Base-by-base conservation (phyloP, 768 basidiomycete species). In the Rhizopogon salebrosus region DNA sequence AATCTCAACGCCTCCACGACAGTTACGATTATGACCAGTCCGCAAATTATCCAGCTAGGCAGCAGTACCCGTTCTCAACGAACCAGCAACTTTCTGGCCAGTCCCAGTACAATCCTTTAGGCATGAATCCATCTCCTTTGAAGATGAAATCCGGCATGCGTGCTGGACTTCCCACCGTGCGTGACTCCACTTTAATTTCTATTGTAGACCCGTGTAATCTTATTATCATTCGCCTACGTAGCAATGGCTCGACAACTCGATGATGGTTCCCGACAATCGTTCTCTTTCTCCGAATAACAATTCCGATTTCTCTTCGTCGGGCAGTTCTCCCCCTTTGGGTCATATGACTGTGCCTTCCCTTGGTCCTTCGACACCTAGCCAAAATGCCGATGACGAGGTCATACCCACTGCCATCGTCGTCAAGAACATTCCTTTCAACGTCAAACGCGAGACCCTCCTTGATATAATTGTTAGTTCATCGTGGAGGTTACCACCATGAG, bases 371-470 rank as follows among this genome's bases (percentile, higher is more conserved):
- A 78, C 82, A 11, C 78, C 83, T 43, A 72, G 70, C 54, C 75
- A 72, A 64, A 79, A 72, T 54, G 62, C 68, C 39, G 90, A 92
- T 61, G 93, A 97, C 71, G 94, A 97, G 69, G 80, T 97, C 69
- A 98, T 98, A 72, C 95, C 95, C 51, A 98, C 95, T 9, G 97
- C 97, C 51, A 98, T 99, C 65, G 97, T 99, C 67, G 98, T 99
- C 72, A 99, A 99, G 83, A 98, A 98, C 78, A 99, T 99, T 75
- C 95, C 95, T 60, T 99, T 99, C 79, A 94, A 94, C 64, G 93
- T 98, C 60, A 92, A 94, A 74, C 87, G 92, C 65, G 95, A 98
- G 75, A 92, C 92, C 40, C 82, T 99, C 61, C 84, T 98, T 64
- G 87, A 89, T 74, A 93, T 98, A 69, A 98, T 99, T 68, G 95